These are phyloP conservation scores for Populus hybrid DNA, from an alignment of 441 rosid genomes.

Conservation along the genomic window DNA sequence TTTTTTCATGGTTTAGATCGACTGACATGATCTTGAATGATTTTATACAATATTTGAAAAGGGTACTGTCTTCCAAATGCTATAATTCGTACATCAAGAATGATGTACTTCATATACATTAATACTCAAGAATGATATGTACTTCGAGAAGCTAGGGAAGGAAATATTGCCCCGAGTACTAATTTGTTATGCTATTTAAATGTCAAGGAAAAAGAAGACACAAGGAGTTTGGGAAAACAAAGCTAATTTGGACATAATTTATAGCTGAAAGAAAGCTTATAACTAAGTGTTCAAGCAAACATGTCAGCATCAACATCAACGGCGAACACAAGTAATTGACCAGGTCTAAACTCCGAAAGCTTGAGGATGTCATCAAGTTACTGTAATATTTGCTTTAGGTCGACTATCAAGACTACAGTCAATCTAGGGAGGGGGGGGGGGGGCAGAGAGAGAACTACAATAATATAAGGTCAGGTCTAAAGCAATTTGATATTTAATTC, in stretches of 20 bases:
- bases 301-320: neutral
- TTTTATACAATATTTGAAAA: too few species aligned
- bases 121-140: too few species aligned
- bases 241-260: neutral
- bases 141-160: neutral
- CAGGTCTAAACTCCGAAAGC: conserved; percentile 20
- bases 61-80: too few species aligned
- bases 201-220: neutral
- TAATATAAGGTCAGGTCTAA: conserved; percentile 17
- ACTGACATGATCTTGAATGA: too few species aligned
- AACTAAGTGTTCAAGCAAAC: neutral
- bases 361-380: conserved; percentile 8
- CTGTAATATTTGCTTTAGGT: conserved; percentile 5
- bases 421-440: neutral
- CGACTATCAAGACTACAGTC: conserved; percentile 29
- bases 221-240: neutral
- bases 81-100: too few species aligned
- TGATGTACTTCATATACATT: too few species aligned
- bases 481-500: neutral
- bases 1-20: too few species aligned
- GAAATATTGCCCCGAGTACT: neutral
- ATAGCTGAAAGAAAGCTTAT: neutral
- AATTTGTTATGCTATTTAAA: neutral
- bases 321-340: conserved; percentile 16
- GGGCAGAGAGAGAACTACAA: neutral